Evolutionary conservation across 2,329 filamentous ascomycete genomes (phyloP).

Genomic region (Clonostachys sp.): DNA sequence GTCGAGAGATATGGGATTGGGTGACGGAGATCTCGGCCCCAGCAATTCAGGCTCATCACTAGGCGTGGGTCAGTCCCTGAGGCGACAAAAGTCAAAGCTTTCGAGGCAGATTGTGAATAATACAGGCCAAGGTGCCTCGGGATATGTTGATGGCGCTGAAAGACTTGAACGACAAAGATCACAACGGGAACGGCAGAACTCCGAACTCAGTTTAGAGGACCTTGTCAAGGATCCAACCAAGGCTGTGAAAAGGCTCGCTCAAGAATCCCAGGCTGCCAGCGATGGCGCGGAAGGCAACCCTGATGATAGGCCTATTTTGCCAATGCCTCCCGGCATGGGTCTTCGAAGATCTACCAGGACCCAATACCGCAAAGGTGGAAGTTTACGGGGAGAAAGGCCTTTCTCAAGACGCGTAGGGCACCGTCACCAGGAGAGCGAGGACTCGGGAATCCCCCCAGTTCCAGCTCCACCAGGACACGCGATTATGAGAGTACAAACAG

Average conservation of each 20-base stretch:
- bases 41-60: slow-evolving; percentile 45
- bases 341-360: slow-evolving; percentile 88
- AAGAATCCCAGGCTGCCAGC: slow-evolving; percentile 46
- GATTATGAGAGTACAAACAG: slow-evolving; percentile 63
- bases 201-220: slow-evolving; percentile 71
- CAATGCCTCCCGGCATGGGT: slow-evolving; percentile 71
- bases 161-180: slow-evolving; percentile 71
- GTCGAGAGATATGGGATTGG: slow-evolving; percentile 57
- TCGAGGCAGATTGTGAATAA: slow-evolving; percentile 84
- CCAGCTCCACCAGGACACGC: slow-evolving; percentile 42
- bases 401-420: slow-evolving; percentile 69
- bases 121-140: slow-evolving; percentile 48
- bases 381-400: slow-evolving; percentile 71
- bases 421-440: slow-evolving; percentile 57
- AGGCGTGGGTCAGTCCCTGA: slow-evolving; percentile 47
- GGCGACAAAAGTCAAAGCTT: slow-evolving; percentile 92
- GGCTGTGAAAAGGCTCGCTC: slow-evolving; percentile 63
- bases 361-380: slow-evolving; percentile 81
- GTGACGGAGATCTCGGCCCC: slow-evolving; percentile 44
- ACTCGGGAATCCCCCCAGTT: slow-evolving; percentile 20
- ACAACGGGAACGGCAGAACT: slow-evolving; percentile 42
- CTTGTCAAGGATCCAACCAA: slow-evolving; percentile 76
- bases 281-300: slow-evolving; percentile 31
- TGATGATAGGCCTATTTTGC: slow-evolving; percentile 84
- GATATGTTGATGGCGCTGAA: slow-evolving; percentile 81